These are phyloP conservation scores for Trametes cubensis DNA, from an alignment of 768 basidiomycete genomes.

Conservation along the genomic window DNA sequence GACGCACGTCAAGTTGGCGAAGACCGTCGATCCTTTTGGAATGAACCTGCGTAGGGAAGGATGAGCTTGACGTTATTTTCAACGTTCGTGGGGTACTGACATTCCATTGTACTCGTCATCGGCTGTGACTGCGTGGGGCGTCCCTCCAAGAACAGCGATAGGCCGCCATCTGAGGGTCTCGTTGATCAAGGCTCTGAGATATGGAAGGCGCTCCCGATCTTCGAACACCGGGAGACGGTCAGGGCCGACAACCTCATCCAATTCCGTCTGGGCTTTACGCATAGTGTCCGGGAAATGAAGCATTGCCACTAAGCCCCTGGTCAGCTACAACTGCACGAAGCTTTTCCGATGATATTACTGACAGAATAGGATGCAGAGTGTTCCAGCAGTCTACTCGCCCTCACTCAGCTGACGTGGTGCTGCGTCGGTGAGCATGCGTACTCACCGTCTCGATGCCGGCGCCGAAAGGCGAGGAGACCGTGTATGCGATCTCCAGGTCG, in stretches of 20 bases:
- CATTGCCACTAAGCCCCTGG: slow-evolving; percentile 29
- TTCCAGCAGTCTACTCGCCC: slow-evolving; percentile 17
- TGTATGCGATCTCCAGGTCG: slow-evolving; percentile 49
- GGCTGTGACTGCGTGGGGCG: slow-evolving; percentile 31
- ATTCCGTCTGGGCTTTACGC: slow-evolving; percentile 31
- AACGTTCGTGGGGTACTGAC: slow-evolving; percentile 6
- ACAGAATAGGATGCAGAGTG: slow-evolving; percentile 21
- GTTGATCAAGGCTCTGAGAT: slow-evolving; percentile 32
- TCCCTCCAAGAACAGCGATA: slow-evolving; percentile 27
- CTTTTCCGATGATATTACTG: neutral
- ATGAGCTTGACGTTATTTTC: neutral
- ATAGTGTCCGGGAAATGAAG: slow-evolving; percentile 31
- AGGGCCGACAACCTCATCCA: slow-evolving; percentile 30
- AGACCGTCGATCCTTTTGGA: slow-evolving; percentile 35
- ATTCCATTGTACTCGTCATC: slow-evolving; percentile 39
- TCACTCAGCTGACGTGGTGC: neutral
- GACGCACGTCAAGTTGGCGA: slow-evolving; percentile 30
- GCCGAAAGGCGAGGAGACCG: slow-evolving; percentile 48
- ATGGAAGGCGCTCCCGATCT: slow-evolving; percentile 28
- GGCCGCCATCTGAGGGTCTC: slow-evolving; percentile 34
- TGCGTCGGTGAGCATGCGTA: neutral
- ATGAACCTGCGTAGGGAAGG: slow-evolving; percentile 28
- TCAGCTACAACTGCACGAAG: neutral
- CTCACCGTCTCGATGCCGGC: slow-evolving; percentile 50
- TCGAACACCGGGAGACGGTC: slow-evolving; percentile 31